Conservation (phyloP, 2,329 filamentous ascomycete species). For the Plectosphaerella cucumerina region DNA sequence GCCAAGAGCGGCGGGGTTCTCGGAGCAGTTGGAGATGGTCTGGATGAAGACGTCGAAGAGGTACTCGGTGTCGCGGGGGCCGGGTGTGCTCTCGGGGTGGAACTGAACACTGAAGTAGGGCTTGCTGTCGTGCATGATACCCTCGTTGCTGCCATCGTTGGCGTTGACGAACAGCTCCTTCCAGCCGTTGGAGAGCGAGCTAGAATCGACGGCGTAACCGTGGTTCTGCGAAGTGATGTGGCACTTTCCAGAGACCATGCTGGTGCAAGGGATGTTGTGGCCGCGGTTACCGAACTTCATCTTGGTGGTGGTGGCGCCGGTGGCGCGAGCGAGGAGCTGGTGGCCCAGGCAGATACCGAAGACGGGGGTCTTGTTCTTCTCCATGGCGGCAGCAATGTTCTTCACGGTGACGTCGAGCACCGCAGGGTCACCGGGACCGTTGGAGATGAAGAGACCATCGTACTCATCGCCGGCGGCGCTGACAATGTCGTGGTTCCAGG, state of each 20-base stretch:
- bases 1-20: conserved; percentile 61
- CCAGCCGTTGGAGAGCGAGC: conserved; percentile 74
- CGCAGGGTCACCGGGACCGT: conserved; percentile 93
- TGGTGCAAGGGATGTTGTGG: conserved; percentile 97
- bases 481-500: conserved; percentile 93
- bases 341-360: conserved; percentile 97
- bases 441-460: conserved; percentile 96
- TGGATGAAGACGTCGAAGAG: conserved; percentile 95
- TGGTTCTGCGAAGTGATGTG: conserved; percentile 99
- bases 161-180: conserved; percentile 95
- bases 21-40: conserved; percentile 70
- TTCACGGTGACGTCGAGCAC: conserved; percentile 76
- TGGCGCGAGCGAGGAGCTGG: conserved; percentile 83
- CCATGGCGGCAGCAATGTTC: conserved; percentile 72
- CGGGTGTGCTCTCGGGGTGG: conserved; percentile 94
- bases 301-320: conserved; percentile 82
- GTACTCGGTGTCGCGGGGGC: conserved; percentile 92
- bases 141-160: conserved; percentile 97
- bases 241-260: conserved; percentile 90
- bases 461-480: conserved; percentile 74
- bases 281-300: conserved; percentile 99
- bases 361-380: conserved; percentile 77
- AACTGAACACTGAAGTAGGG: conserved; percentile 99
- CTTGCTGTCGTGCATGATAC: conserved; percentile 79
- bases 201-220: conserved; percentile 86